Conservation (phyloP, 1,284 basidiomycete species). For the Hemileia vastatrix region DNA sequence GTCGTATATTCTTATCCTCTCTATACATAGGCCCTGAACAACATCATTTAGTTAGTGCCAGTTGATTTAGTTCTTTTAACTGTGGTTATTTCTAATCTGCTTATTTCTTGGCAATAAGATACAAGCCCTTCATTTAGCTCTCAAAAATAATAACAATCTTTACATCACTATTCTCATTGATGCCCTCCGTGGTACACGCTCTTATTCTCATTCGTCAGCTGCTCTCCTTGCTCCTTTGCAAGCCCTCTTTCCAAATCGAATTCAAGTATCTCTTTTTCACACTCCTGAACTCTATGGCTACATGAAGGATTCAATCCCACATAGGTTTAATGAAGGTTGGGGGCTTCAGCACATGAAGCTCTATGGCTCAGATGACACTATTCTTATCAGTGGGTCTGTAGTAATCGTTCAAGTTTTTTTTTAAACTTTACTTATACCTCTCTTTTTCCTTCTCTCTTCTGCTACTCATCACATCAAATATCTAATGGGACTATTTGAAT, state of each 20-base stretch:
- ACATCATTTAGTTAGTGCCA: slow-evolving; percentile 54
- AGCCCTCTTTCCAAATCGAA: slow-evolving; percentile 60
- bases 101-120: slow-evolving; percentile 50
- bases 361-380: slow-evolving; percentile 82
- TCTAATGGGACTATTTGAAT: background rate
- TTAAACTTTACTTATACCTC: background rate
- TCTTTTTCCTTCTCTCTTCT: background rate
- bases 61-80: slow-evolving; percentile 18
- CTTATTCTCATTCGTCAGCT: slow-evolving; percentile 52
- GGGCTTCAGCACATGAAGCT: slow-evolving; percentile 97
- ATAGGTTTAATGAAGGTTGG: slow-evolving; percentile 94
- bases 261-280: slow-evolving; percentile 64
- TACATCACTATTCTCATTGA: slow-evolving; percentile 71
- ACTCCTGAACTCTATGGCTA: slow-evolving; percentile 72
- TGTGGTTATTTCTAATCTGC: slow-evolving; percentile 27
- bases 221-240: slow-evolving; percentile 64
- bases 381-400: slow-evolving; percentile 81
- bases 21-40: slow-evolving; percentile 68
- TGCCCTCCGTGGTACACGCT: slow-evolving; percentile 78
- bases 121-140: slow-evolving; percentile 54
- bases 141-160: slow-evolving; percentile 56
- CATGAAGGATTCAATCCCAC: slow-evolving; percentile 68
- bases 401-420: slow-evolving; percentile 38
- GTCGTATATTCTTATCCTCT: slow-evolving; percentile 74
- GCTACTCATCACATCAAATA: background rate